Conservation (phyloP, 2,329 filamentous ascomycete species). For the Iodosphaeria phyllophila region DNA sequence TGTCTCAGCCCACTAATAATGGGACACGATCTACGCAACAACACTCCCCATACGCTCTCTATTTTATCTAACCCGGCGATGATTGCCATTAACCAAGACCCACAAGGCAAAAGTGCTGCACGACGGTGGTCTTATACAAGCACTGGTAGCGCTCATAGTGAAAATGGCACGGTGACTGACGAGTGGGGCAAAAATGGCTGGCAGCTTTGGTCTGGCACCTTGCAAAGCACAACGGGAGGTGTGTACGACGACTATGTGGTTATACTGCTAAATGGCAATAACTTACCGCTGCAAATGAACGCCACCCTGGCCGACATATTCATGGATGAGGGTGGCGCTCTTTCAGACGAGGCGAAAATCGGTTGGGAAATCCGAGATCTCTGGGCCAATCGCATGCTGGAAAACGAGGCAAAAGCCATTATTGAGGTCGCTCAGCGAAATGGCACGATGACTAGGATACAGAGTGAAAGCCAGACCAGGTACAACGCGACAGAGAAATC, state of each 20-base stretch:
- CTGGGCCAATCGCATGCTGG: conserved; percentile 34
- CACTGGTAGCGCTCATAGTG: too few species aligned
- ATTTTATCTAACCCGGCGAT: conserved; percentile 3
- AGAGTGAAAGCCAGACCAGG: conserved; percentile 8
- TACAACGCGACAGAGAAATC: conserved; percentile 29
- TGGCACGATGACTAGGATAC: conserved; percentile 9
- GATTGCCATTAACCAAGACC: conserved; percentile 3
- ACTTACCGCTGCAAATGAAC: conserved; percentile 22
- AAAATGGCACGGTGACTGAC: too few species aligned
- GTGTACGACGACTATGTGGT: conserved; percentile 24
- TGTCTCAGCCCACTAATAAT: conserved; percentile 2
- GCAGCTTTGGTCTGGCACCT: conserved; percentile 27
- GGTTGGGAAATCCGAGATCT: conserved; percentile 34
- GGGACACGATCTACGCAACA: conserved; percentile 1
- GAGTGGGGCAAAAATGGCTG: conserved; percentile 24
- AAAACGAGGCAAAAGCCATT: conserved; percentile 21
- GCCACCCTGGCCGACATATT: conserved; percentile 33
- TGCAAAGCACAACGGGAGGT: conserved; percentile 20
- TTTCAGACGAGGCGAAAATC: conserved; percentile 21
- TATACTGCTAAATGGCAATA: conserved; percentile 27
- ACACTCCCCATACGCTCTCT: conserved; percentile 1
- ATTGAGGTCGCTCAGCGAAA: conserved; percentile 19
- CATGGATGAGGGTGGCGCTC: conserved; percentile 22
- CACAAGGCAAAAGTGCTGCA: too few species aligned
- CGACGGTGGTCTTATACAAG: too few species aligned